Evolutionary conservation across 495 filamentous ascomycete genomes (phyloP), one percentile per base, ranked within the genome.

Genomic region (Annulohypoxylon bovei): DNA sequence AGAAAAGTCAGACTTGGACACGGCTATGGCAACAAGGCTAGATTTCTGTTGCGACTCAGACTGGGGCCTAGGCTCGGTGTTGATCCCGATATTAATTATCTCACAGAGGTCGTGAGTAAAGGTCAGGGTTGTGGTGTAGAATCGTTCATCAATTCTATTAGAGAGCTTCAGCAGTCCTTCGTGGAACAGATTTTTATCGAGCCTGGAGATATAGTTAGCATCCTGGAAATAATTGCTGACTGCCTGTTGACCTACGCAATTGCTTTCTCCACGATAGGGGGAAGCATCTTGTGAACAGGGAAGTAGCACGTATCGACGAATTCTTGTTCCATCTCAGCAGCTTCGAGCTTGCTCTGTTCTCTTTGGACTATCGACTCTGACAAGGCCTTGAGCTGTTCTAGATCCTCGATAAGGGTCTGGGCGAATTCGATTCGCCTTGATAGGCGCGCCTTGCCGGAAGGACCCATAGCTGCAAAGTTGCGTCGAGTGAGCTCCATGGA

Each of bases 401-500:
- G 85, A 75, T 98, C 93, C 20, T 87, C 80, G 65, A 92, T 84
- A 39, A 98, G 84, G 33, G 81, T 82, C 62, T 92, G 85, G 11
- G 92, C 93, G 78, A 98, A 98, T 59, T 97, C 93, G 71, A 97
- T 93, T 49, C 95, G 89, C 50, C 92, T 86, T 57, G 89, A 82
- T 22, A 99, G 83, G 60, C 92, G 88, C 32, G 90, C 87, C 66
- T 89, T 87, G 27, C 95, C 95, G 49, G 88, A 88, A 23, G 90
- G 90, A 33, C 95, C 95, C 92, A 97, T 95, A 20, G 91, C 90
- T 6, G 91, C 89, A 80, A 95, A 99, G 74, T 98, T 92, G 60
- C 97, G 88, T 30, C 95, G 86, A 1, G 94, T 96, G 70, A 99
- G 91, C 79, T 99, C 96, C 90, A 97, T 95, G 0, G 93, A 95